Conservation (phyloP, 306 rosid genomes). For the Citrullus colocynthis region DNA sequence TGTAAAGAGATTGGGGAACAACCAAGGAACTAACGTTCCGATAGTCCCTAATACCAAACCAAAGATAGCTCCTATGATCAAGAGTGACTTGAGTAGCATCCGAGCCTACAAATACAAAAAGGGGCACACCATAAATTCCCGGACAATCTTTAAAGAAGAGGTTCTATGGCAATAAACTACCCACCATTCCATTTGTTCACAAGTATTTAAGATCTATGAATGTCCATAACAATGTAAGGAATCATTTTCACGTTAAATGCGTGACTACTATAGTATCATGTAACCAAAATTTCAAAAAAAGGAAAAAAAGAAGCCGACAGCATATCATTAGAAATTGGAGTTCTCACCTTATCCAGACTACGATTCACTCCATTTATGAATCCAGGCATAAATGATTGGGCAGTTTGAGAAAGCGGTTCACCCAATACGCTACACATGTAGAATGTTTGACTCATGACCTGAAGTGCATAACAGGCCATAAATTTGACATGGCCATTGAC, state of each 20-base stretch:
- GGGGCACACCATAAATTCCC: slow-evolving; percentile 9
- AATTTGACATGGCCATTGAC: slow-evolving; percentile 10
- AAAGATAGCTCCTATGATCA: slow-evolving; percentile 48
- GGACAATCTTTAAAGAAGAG: neutral
- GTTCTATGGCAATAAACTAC: neutral
- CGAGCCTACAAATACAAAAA: slow-evolving; percentile 42
- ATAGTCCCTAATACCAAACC: slow-evolving; percentile 52
- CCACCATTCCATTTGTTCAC: neutral
- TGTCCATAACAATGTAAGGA: neutral
- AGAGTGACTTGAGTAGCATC: slow-evolving; percentile 63
- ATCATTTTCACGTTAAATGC: neutral
- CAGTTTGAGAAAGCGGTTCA: slow-evolving; percentile 95
- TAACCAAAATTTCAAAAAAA: neutral
- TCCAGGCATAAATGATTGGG: slow-evolving; percentile 89
- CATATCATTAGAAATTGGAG: neutral
- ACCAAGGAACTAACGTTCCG: slow-evolving; percentile 71
- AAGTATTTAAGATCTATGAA: neutral
- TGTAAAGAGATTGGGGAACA: slow-evolving; percentile 67
- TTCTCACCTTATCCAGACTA: slow-evolving; percentile 59
- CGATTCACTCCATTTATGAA: slow-evolving; percentile 48
- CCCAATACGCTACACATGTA: slow-evolving; percentile 83
- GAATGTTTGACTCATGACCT: slow-evolving; percentile 87
- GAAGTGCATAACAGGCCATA: slow-evolving; percentile 17
- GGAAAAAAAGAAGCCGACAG: neutral
- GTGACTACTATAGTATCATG: neutral